A percentile compares a stretch with the other conserved stretches of the same genome.
These are phyloP conservation scores for Plantago elongata DNA, from an alignment of 257 asterid species.

Conservation along the genomic window DNA sequence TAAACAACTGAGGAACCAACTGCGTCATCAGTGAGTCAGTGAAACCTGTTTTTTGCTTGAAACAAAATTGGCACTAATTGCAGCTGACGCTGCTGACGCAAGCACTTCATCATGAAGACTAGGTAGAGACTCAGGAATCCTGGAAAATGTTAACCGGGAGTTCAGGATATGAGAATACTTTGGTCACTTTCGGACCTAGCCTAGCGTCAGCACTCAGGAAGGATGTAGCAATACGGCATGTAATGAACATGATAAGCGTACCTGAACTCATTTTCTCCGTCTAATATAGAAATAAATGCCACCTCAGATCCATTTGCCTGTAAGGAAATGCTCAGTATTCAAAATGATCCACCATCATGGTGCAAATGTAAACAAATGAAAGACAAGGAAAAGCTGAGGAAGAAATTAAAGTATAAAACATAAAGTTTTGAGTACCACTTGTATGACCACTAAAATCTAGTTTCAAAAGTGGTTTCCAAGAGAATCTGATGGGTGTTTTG, in stretches of 20 bases:
- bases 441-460: no score
- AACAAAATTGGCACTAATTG: constrained; percentile 47
- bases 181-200: constrained; percentile 11
- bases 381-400: constrained; percentile 6
- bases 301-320: constrained; percentile 79
- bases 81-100: constrained; percentile 77
- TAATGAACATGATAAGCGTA: constrained; percentile 29
- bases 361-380: constrained; percentile 3
- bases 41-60: constrained; percentile 65
- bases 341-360: constrained; percentile 7
- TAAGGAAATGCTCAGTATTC: constrained; percentile 16
- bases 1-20: constrained; percentile 14
- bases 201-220: not conserved
- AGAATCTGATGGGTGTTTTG: no score
- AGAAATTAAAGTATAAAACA: not conserved
- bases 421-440: not conserved
- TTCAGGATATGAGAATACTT: constrained; percentile 16
- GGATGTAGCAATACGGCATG: constrained; percentile 8
- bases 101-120: constrained; percentile 83
- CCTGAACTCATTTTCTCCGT: constrained; percentile 72
- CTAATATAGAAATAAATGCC: constrained; percentile 65
- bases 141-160: constrained; percentile 23
- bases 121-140: constrained; percentile 81
- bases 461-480: no score
- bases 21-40: not conserved